Evolutionary conservation across 768 basidiomycete genomes (phyloP).

Genomic region (Collybia sp.): DNA sequence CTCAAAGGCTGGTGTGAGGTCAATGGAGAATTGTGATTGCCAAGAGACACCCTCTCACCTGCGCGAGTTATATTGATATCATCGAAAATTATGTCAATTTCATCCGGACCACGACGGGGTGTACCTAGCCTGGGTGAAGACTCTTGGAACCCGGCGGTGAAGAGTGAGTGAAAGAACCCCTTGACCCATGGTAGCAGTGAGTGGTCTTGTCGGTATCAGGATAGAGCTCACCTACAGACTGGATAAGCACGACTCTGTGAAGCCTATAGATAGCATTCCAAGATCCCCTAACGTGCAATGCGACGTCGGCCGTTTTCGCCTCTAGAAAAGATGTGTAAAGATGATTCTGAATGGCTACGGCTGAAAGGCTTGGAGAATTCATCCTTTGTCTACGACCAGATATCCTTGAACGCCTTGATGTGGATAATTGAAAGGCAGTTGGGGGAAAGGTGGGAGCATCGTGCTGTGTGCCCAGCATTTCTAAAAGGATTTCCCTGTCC

Average conservation of each 20-base stretch:
- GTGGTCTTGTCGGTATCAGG: not conserved
- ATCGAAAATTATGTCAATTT: conserved; percentile 71
- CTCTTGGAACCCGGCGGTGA: conserved; percentile 75
- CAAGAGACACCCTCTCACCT: conserved; percentile 41
- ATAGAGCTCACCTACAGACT: conserved; percentile 52
- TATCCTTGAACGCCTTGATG: no score
- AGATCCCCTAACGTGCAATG: conserved; percentile 60
- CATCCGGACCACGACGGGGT: conserved; percentile 32
- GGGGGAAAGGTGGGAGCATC: not conserved
- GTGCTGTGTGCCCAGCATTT: no score
- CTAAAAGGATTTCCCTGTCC: no score
- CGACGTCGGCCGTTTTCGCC: conserved; percentile 73
- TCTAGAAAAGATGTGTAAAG: conserved; percentile 72
- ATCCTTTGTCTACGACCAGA: conserved; percentile 13
- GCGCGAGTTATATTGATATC: conserved; percentile 87
- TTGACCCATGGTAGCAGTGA: conserved; percentile 20
- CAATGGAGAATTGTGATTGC: conserved; percentile 1
- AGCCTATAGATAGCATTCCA: conserved; percentile 72
- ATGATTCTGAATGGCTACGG: conserved; percentile 64
- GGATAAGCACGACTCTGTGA: conserved; percentile 85
- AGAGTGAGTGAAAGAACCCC: conserved; percentile 88
- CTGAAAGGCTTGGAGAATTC: conserved; percentile 39
- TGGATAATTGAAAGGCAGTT: conserved; percentile 7
- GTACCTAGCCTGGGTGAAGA: conserved; percentile 31
- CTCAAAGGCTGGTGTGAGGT: conserved; percentile 70